phyloP scores from a whole-genome alignment of 371 early-diverging fungal species.

The Mortierella sp. region DNA sequence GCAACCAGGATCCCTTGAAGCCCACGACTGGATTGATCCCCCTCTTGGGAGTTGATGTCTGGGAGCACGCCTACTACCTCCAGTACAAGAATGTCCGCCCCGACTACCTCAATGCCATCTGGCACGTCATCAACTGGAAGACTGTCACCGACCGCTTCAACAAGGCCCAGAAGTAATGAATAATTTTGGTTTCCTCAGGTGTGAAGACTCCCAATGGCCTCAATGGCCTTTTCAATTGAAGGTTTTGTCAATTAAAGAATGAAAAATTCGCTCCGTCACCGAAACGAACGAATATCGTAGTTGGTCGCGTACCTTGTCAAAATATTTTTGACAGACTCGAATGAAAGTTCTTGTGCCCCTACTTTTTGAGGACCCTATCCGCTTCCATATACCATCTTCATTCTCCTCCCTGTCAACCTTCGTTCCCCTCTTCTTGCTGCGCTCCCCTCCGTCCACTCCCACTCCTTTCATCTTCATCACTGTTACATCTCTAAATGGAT shows the following conservation, averaged over 20 bases:
- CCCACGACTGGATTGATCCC: conserved; percentile 75
- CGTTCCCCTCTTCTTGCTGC: neutral
- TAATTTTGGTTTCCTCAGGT: neutral
- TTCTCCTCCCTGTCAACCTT: neutral
- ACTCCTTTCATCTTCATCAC: neutral
- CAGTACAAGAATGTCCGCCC: conserved; percentile 98
- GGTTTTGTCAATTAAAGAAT: too few species aligned
- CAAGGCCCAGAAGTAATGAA: conserved; percentile 60
- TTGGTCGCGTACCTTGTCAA: neutral
- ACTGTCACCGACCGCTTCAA: conserved; percentile 87
- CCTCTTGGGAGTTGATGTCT: conserved; percentile 96
- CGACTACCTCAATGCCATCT: conserved; percentile 95
- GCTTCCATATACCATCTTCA: neutral
- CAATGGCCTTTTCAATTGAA: too few species aligned
- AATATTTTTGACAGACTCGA: neutral
- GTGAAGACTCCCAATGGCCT: too few species aligned
- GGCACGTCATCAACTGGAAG: conserved; percentile 99
- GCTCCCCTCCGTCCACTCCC: neutral
- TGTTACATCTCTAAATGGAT: conserved; percentile 16
- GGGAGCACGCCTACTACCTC: conserved; percentile 99
- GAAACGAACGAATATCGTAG: too few species aligned
- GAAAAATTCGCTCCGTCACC: too few species aligned
- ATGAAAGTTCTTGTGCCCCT: too few species aligned
- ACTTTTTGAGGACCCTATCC: too few species aligned
- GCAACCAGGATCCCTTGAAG: conserved; percentile 95